Percentiles rank a stretch among this genome's conserved stretches.
phyloP scores from a whole-genome alignment of 2,329 filamentous ascomycete species.

The Meredithiella fracta region DNA sequence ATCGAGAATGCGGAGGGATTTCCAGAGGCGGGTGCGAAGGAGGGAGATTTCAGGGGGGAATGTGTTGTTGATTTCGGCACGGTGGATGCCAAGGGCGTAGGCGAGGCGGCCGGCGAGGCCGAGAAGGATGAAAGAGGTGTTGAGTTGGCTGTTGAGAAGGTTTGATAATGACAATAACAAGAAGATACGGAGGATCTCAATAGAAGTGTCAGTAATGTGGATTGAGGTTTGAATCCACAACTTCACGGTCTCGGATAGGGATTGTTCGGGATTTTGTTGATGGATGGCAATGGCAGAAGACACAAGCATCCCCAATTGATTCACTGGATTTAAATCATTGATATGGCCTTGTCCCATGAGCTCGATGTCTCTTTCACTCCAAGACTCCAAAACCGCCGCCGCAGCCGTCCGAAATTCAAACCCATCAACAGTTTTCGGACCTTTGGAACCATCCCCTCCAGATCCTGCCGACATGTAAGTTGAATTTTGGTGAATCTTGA shows the following conservation, averaged over 20 bases:
- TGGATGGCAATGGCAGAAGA: not conserved
- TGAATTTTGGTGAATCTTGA: not conserved
- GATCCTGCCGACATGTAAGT: not conserved
- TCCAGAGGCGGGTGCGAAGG: conserved; percentile 34
- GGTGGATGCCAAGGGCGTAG: conserved; percentile 36
- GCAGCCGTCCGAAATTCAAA: not conserved
- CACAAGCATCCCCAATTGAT: not conserved
- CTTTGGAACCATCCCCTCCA: not conserved
- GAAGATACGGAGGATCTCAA: not conserved
- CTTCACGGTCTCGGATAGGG: not conserved
- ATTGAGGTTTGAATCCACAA: not conserved
- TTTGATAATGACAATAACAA: not conserved
- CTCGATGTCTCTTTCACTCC: not conserved
- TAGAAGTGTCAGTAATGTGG: not conserved
- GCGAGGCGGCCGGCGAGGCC: conserved; percentile 36
- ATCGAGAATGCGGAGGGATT: conserved; percentile 35
- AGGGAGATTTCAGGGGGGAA: conserved; percentile 28
- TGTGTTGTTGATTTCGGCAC: conserved; percentile 36
- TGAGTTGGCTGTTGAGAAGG: conserved; percentile 20
- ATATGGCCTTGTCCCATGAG: not conserved
- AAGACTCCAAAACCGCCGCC: not conserved
- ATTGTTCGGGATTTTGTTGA: not conserved
- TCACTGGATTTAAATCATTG: not conserved
- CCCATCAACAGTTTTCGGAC: not conserved
- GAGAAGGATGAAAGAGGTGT: conserved; percentile 37